These are phyloP conservation scores for sunflower (Helianthus annuus) DNA, from an alignment of 129 eudicot species.

Conservation along the genomic window DNA sequence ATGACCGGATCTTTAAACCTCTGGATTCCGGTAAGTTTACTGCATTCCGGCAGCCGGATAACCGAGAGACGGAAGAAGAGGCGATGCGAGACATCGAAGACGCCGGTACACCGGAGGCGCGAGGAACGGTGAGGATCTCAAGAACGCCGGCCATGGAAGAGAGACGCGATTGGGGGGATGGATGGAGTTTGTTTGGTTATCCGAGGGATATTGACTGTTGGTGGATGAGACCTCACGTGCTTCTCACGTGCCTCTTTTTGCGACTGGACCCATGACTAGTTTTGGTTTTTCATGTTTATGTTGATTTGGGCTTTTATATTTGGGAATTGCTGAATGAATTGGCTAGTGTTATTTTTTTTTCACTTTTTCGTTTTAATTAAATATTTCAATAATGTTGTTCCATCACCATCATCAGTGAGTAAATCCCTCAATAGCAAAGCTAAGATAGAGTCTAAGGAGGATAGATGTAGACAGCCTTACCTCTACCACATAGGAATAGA, in stretches of 20 bases:
- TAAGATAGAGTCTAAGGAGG: too few species aligned
- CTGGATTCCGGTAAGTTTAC: background rate
- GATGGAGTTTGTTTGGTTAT: constrained; percentile 2
- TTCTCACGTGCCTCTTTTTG: background rate
- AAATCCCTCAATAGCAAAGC: too few species aligned
- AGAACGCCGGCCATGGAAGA: constrained; percentile 12
- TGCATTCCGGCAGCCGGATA: background rate
- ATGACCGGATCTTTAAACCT: constrained; percentile 1
- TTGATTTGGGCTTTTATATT: too few species aligned
- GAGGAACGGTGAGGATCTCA: background rate
- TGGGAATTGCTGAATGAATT: too few species aligned
- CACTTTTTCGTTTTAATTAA: too few species aligned
- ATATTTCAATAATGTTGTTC: too few species aligned
- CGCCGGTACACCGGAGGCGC: constrained; percentile 5
- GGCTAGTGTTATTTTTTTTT: too few species aligned
- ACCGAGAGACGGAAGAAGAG: background rate
- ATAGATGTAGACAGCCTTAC: too few species aligned
- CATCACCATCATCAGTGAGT: too few species aligned
- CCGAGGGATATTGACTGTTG: background rate
- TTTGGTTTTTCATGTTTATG: too few species aligned
- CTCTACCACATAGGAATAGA: too few species aligned
- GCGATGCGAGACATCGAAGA: background rate
- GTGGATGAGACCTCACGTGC: background rate
- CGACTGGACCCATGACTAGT: too few species aligned
- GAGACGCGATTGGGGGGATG: background rate